These are phyloP conservation scores for Noccaea bulbosa DNA, from an alignment of 345 rosid genomes.

Conservation along the genomic window DNA sequence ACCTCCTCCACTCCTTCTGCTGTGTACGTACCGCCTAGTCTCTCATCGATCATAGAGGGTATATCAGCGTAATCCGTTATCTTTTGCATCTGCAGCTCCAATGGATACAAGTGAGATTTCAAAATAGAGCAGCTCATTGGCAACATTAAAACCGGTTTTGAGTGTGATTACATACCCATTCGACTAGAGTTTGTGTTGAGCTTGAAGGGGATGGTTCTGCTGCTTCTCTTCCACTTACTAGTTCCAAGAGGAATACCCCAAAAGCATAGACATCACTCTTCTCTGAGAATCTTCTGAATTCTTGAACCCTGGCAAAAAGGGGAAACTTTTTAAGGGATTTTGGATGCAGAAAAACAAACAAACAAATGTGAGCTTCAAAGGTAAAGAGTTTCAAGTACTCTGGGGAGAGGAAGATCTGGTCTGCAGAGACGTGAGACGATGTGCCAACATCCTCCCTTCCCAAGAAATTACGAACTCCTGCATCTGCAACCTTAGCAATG, in stretches of 20 bases:
- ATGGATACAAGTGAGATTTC: constrained; percentile 28
- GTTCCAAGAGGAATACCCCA: constrained; percentile 89
- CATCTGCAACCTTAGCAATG: constrained; percentile 92
- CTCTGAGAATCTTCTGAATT: constrained; percentile 84
- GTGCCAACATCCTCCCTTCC: constrained; percentile 81
- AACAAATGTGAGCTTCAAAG: constrained; percentile 6
- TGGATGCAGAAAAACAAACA: constrained; percentile 5
- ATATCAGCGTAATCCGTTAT: constrained; percentile 53
- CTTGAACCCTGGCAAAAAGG: constrained; percentile 65
- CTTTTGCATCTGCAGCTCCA: constrained; percentile 61
- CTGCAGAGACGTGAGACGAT: constrained; percentile 69
- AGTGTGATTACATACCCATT: constrained; percentile 65
- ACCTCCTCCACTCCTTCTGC: constrained; percentile 81
- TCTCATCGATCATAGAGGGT: constrained; percentile 64
- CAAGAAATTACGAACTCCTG: constrained; percentile 81
- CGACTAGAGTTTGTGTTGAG: constrained; percentile 64
- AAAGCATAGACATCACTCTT: constrained; percentile 91
- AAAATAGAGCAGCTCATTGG: constrained; percentile 9
- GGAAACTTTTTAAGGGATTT: not conserved
- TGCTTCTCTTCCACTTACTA: constrained; percentile 81
- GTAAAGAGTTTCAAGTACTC: constrained; percentile 55
- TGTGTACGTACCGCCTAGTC: constrained; percentile 72
- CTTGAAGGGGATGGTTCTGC: constrained; percentile 55
- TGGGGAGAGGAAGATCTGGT: constrained; percentile 85
- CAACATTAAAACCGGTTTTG: not conserved